Conservation (phyloP, 2,329 filamentous ascomycete genomes). For the Calonectria pteridis region DNA sequence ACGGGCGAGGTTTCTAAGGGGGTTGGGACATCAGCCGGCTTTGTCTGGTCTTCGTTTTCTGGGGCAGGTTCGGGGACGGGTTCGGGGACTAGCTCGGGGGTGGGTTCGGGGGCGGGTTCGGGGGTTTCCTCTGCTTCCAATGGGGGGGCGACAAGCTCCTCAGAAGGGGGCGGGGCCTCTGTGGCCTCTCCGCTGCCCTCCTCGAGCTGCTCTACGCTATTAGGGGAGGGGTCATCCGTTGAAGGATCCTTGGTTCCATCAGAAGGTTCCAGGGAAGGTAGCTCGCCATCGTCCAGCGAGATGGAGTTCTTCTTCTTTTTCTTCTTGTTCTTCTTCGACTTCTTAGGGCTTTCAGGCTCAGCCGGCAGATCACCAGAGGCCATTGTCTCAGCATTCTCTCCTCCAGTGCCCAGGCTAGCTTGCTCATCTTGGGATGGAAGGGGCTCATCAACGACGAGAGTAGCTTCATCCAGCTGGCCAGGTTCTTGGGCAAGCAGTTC, state of each 20-base stretch:
- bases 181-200: constrained; percentile 18
- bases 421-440: constrained; percentile 40
- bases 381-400: background rate
- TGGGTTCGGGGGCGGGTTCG: constrained; percentile 30
- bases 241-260: constrained; percentile 20
- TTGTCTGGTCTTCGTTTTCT: constrained; percentile 39
- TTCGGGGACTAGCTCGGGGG: constrained; percentile 29
- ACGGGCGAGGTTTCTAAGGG: constrained; percentile 34
- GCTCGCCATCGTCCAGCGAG: constrained; percentile 30
- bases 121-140: constrained; percentile 35
- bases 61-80: constrained; percentile 33
- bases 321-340: constrained; percentile 55
- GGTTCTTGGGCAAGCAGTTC: constrained; percentile 24
- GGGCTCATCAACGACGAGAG: background rate
- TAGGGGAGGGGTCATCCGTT: constrained; percentile 23
- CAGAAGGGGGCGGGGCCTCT: constrained; percentile 17
- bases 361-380: constrained; percentile 2
- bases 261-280: constrained; percentile 19
- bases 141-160: constrained; percentile 20
- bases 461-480: background rate
- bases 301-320: constrained; percentile 45
- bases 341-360: constrained; percentile 30
- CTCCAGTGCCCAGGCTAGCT: background rate
- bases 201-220: constrained; percentile 10
- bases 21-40: constrained; percentile 42